Base-by-base conservation (phyloP, 140 eudicot genomes). In the Erigeron philadelphicus region DNA sequence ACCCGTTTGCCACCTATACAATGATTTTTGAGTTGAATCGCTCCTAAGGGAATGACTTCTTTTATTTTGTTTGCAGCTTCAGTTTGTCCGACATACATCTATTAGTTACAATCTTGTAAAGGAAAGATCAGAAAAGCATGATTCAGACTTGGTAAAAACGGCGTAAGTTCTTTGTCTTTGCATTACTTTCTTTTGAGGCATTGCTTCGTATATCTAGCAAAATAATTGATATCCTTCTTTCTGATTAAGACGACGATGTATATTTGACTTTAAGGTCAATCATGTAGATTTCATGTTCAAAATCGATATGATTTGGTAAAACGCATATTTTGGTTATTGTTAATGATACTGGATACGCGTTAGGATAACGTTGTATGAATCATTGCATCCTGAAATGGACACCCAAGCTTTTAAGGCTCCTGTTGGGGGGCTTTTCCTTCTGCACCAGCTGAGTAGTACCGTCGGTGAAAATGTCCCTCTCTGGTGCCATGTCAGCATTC, bases 11-110 rank as follows among this genome's bases (percentile, higher is more conserved):
- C 46, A 48, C 71, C 17, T 21, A 66, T 23, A 11, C 23, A 48
- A 47, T 31, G 25, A 71, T 58, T 25, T 11, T 21, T 6, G 11
- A 40, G 41, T 72, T 47, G 17, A 42, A 41, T 0, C 42, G 17
- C 3, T 17, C 43, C 5, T 41, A 9, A 69, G 16, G 19, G 23
- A 19, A 68, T 13, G 57, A 17, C 5, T 42, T 76, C 45, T 11
- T 18, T 10, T 60, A n/a, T 23, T 70, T 16, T 71, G 35, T 43
- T 55, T 78, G 81, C 93, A 90, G 97, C 90, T 88, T 80, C 84
- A 75, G 59, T 90, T 90, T 82, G 78, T 81, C 45, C 85, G 84
- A 47, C 97, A 86, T 82, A 79, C 76, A 52, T 85, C 96, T 62
- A 73, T 72, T 49, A 64, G 79, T 75, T 79, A 86, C 84, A 84